Evolutionary conservation across 2,329 filamentous ascomycete species (phyloP), one percentile per base, ranked within the genome.

Genomic region (Didymella arachidicola): DNA sequence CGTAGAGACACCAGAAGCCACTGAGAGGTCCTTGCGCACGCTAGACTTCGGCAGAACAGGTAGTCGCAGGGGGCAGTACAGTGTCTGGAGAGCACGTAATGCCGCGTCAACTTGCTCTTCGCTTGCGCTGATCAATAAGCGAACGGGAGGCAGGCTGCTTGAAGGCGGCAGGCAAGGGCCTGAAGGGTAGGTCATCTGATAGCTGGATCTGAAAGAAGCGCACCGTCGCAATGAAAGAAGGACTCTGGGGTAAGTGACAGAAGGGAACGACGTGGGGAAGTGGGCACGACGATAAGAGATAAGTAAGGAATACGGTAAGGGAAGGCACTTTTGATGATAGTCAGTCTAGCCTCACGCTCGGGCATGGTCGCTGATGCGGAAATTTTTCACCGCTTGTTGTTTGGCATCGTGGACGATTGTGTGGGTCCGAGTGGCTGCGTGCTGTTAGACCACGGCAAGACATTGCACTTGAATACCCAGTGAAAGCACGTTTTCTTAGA

Each of bases 61-160:
- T 27, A 76, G 47, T 29, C 74, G 73, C 30, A 77, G 58, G 25
- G 74, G 74, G 44, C 73, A 76, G 51, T 77, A 77, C 14, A 77
- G 34, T 2, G 62, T 50, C 25, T 72, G 71, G 1, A 77, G 61
- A 48, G 69, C 69, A 16, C 62, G 65, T 3, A 77, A 63, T 1
- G 72, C 68, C 7, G 57, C 44, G 2, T 44, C 61, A 26, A 77
- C 62, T 12, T 68, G 60, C 16, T 64, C 59, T 32, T 75, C 70
- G 7, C 66, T 63, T 22, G 65, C 56, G 12, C 59, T 48, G 4
- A 59, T 44, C 16, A 76, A 59, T 1, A 64, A 62, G 7, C 72
- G 69, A 2, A 73, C 56, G 7, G 71, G 67, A 42, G 67, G 69
- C 14, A 77, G 57, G 56, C 68, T 75, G 67, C 72, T 75, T 36